Evolutionary conservation across 1,139 yeast species (phyloP).

Genomic region (Sugiyamaella grinbergsii): DNA sequence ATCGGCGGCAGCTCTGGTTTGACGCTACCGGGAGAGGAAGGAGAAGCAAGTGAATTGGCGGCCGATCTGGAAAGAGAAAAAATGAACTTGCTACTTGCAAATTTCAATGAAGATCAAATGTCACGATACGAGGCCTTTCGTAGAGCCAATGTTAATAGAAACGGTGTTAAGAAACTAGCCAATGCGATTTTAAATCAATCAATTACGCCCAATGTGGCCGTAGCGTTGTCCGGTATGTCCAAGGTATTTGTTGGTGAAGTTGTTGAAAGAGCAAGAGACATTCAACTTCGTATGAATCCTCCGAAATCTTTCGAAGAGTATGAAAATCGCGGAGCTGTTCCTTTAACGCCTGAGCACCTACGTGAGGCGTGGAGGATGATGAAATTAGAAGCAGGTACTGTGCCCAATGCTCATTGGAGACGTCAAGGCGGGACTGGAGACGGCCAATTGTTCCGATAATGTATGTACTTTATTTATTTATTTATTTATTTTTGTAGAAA

Average conservation of each 20-base stretch:
- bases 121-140: constrained; percentile 85
- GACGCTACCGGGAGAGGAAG: constrained; percentile 7
- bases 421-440: constrained; percentile 71
- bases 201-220: constrained; percentile 80
- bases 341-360: constrained; percentile 79
- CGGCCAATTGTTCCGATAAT: constrained; percentile 63
- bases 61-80: constrained; percentile 49
- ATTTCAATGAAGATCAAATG: constrained; percentile 81
- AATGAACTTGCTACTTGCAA: constrained; percentile 65
- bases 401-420: constrained; percentile 67
- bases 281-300: constrained; percentile 43
- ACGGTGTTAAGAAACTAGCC: constrained; percentile 79
- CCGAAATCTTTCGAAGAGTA: constrained; percentile 47
- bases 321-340: constrained; percentile 44
- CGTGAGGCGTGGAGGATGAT: constrained; percentile 86
- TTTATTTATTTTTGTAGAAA: constrained; percentile 2
- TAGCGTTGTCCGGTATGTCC: constrained; percentile 81
- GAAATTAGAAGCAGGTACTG: constrained; percentile 64
- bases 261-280: constrained; percentile 75
- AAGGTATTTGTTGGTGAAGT: constrained; percentile 88
- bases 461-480: constrained; percentile 19
- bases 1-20: neutral
- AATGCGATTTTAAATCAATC: constrained; percentile 79
- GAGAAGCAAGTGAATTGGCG: constrained; percentile 16
- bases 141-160: constrained; percentile 76